Percentiles rank a stretch among this genome's conserved stretches.
Evolutionary conservation across 2,329 filamentous ascomycete genomes (phyloP).

Genomic region (Sporothrix protearum): DNA sequence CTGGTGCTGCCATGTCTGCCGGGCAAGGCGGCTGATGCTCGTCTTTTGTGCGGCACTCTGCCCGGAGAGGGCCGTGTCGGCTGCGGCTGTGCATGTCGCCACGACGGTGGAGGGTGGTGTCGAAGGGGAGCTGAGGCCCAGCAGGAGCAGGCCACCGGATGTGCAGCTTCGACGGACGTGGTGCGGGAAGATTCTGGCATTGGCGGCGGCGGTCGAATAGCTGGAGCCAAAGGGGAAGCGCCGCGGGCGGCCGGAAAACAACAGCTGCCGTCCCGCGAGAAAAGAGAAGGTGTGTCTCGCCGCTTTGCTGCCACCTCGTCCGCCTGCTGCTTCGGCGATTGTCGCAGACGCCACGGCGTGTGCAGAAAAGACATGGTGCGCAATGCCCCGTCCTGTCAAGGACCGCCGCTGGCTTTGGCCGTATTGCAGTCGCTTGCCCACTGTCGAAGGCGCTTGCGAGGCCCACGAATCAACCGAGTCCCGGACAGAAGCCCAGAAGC

Average conservation of each 20-base stretch:
- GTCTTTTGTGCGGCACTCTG: conserved; percentile 33
- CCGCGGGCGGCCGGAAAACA: conserved; percentile 10
- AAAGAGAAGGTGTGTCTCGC: conserved; percentile 17
- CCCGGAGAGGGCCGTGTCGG: conserved; percentile 36
- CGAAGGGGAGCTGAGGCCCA: conserved; percentile 43
- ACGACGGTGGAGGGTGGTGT: conserved; percentile 40
- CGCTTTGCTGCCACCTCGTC: conserved; percentile 11
- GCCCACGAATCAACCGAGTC: conserved; percentile 32
- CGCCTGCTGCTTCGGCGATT: conserved; percentile 5
- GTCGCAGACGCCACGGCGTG: conserved; percentile 8
- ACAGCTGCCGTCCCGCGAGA: conserved; percentile 8
- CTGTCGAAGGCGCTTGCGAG: conserved; percentile 26
- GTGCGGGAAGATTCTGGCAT: conserved; percentile 35
- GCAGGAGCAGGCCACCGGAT: conserved; percentile 52
- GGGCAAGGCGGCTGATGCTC: conserved; percentile 37
- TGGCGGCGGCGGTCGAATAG: neutral
- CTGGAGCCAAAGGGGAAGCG: neutral
- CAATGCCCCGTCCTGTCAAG: conserved; percentile 21
- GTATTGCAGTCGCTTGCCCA: neutral
- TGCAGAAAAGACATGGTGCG: conserved; percentile 16
- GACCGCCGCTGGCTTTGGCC: conserved; percentile 21
- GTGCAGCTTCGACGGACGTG: conserved; percentile 51
- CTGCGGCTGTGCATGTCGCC: conserved; percentile 40
- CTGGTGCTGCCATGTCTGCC: conserved; percentile 34
- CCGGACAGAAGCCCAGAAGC: conserved; percentile 36